Conservation (phyloP, 345 rosid species). For the Adansonia digitata region DNA sequence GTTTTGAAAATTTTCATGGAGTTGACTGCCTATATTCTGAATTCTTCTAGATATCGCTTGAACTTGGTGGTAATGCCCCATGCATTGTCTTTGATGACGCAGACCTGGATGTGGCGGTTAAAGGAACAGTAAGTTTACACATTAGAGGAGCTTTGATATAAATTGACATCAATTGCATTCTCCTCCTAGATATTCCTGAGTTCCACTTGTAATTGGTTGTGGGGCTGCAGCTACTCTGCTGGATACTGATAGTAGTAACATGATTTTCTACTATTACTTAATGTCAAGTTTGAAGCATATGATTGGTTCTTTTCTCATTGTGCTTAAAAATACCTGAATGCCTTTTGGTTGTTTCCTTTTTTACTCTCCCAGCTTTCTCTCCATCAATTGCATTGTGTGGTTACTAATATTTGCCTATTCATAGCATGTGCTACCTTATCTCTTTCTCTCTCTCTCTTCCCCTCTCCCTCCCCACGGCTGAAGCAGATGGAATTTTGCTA, state of each 20-base stretch:
- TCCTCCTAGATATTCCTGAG: not conserved
- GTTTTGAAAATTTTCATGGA: not conserved
- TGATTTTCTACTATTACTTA: not conserved
- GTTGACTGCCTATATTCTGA: conserved; percentile 20
- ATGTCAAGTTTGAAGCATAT: not conserved
- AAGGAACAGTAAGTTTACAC: conserved; percentile 74
- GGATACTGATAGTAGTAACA: not conserved
- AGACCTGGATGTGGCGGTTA: conserved; percentile 84
- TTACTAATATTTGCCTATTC: not conserved
- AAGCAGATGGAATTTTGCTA: not conserved
- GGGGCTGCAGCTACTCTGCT: not conserved
- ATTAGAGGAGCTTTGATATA: not conserved
- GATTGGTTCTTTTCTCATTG: not conserved
- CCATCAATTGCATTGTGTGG: not conserved
- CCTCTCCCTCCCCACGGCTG: not conserved
- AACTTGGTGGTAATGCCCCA: conserved; percentile 98
- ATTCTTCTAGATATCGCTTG: conserved; percentile 64
- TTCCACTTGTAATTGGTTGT: not conserved
- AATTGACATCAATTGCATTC: conserved; percentile 3
- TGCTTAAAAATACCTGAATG: not conserved
- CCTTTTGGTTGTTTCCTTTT: not conserved
- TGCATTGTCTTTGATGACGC: conserved; percentile 97
- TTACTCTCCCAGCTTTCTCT: not conserved
- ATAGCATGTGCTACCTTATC: not conserved
- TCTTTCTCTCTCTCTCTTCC: no score